Conservation (phyloP, 768 basidiomycete species). For the Amanita molliuscula region DNA sequence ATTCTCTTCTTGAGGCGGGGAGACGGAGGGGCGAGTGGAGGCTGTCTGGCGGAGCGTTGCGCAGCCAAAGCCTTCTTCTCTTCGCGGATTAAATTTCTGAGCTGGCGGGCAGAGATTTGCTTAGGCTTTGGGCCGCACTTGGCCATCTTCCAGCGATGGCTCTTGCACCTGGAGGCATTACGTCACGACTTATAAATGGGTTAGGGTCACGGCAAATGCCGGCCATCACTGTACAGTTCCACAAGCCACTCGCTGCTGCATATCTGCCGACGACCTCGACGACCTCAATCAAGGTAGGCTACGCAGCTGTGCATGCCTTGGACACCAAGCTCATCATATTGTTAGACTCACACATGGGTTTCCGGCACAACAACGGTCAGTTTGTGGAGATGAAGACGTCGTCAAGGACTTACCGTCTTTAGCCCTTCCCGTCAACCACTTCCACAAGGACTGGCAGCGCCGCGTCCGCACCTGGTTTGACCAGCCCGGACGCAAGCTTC, state of each 20-base stretch:
- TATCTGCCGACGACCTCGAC: constrained; percentile 26
- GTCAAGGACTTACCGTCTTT: constrained; percentile 6
- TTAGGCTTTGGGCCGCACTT: constrained; percentile 6
- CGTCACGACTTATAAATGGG: constrained; percentile 8
- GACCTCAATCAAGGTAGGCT: constrained; percentile 34
- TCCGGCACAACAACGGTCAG: constrained; percentile 72
- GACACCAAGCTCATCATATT: constrained; percentile 1
- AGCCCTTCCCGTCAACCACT: constrained; percentile 92
- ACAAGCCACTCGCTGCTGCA: constrained; percentile 28
- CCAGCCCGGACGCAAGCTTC: constrained; percentile 96
- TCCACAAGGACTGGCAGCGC: constrained; percentile 99
- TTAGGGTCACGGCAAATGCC: constrained; percentile 29
- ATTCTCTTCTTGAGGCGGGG: constrained; percentile 1
- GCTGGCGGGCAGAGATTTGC: constrained; percentile 4
- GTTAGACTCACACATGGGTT: constrained; percentile 59
- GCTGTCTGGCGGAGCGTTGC: neutral
- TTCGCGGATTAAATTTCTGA: neutral
- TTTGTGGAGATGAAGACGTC: constrained; percentile 6
- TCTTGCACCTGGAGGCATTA: neutral
- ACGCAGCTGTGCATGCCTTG: neutral
- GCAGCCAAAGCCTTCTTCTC: neutral
- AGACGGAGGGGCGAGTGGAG: neutral
- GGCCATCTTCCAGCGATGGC: constrained; percentile 7
- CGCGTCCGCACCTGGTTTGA: constrained; percentile 98
- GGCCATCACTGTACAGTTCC: constrained; percentile 26